Evolutionary conservation across 2,329 filamentous ascomycete genomes (phyloP), one percentile per base, ranked within the genome.

Genomic region (Fusarium chaquense): DNA sequence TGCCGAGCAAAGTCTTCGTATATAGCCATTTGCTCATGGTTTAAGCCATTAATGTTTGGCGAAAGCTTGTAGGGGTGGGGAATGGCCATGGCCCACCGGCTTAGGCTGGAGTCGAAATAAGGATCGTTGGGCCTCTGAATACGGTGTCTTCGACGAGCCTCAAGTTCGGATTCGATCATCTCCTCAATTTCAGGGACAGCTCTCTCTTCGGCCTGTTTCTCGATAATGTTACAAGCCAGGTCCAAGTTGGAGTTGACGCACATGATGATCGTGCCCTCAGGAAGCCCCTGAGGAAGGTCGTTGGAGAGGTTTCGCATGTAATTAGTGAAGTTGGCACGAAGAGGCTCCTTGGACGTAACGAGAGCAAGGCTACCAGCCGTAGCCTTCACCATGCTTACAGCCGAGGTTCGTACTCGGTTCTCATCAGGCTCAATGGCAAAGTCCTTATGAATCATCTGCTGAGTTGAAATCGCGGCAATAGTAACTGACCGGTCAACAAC

Each of bases 201-300:
- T 65, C 95, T 92, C 75, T 97, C 93, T 78, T 98, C 95, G 5
- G 96, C 97, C 54, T 96, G 94, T 79, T 96, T 94, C 80, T 99
- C 96, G 46, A 99, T 97, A 67, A 98, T 93, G 73, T 89, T 91
- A 77, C 96, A 98, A 47, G 97, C 95, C 41, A 94, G 87, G 73
- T 99, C 96, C 32, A 99, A 86, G 78, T 99, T 99, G 70, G 97
- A 95, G 78, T 98, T 99, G 65, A 99, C 95, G 80, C 97, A 98
- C 93, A 99, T 98, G 59, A 98, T 88, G 65, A 99, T 96, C 33
- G 96, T 93, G 9, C 96, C 96, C 81, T 99, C 96, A 0, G 96
- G 93, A 66, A 99, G 86, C 18, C 93, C 92, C 55, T 93, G 91
- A 56, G 93, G 90, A 38, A 97, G 86, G 38, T 90, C 89, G 50